Base-by-base conservation (phyloP, 2,329 filamentous ascomycete species). In the Lojkania enalia region DNA sequence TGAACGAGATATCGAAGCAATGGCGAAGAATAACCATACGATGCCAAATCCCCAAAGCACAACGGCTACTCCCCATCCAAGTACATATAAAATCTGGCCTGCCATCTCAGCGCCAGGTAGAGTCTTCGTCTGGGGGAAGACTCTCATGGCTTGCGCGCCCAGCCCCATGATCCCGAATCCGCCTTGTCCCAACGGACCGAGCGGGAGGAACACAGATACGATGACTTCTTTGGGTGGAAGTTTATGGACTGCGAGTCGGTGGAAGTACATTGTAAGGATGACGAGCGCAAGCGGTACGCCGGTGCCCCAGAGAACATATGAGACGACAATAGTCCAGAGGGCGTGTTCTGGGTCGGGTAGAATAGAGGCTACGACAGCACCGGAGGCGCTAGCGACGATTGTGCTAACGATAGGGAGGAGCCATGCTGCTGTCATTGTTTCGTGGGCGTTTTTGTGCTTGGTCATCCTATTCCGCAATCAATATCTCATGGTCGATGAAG, bases 251-350 rank as follows among this genome's bases (percentile, higher is more conserved):
- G 80, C 81, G 3, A 89, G 72, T n/a, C 85, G 81, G 55, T 86
- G 81, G 61, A 86, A 87, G 68, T 88, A 88, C 6, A 88, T 77
- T 1, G 79, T 80, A 35, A 87, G 68, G 13, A 86, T 76, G 32
- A 78, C 74, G 57, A 83, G 75, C 1, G 84, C 79, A 43, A 88
- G 68, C 0, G 78, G 79, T 0, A 78, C 73, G 9, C 83, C 84
- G 35, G 81, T 81, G 1, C 84, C 84, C 83, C 82, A 87, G 37
- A 88, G 77, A 13, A 87, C 72, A 58, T 87, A 88, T 12, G 77
- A 83, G 9, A 74, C 73, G 14, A 86, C 70, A 23, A 88, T 60
- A 0, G 85, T 88, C 44, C 76, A 77, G 20, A 86, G 63, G 6
- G 80, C 80, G 50, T 83, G 76, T 19, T 73, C 60, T 0, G 69